These are phyloP conservation scores for Raffaelea ambrosiae DNA, from an alignment of 2,329 filamentous ascomycete genomes.

Conservation along the genomic window DNA sequence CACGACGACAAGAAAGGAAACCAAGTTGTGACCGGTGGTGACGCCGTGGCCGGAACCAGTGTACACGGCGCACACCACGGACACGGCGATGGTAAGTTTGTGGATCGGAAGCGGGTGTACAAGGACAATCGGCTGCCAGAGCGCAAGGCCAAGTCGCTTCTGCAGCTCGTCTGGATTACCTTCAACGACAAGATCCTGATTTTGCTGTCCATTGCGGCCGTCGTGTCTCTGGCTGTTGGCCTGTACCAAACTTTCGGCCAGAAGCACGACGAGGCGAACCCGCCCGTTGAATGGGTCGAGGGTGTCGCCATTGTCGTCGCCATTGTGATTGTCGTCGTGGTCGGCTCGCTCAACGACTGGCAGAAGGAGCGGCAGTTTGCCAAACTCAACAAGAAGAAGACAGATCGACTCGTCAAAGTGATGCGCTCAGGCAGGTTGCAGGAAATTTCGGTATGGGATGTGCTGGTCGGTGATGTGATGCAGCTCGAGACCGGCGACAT, in stretches of 20 bases:
- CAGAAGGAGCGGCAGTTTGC: slow-evolving; percentile 75
- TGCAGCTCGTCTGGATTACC: slow-evolving; percentile 71
- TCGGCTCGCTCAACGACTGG: slow-evolving; percentile 71
- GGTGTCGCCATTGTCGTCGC: slow-evolving; percentile 77
- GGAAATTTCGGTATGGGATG: slow-evolving; percentile 61
- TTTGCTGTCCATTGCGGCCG: slow-evolving; percentile 60
- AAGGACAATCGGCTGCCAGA: slow-evolving; percentile 64
- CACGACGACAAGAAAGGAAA: slow-evolving; percentile 16
- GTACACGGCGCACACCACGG: not conserved
- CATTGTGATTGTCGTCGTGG: slow-evolving; percentile 67
- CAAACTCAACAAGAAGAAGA: slow-evolving; percentile 70
- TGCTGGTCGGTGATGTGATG: slow-evolving; percentile 62
- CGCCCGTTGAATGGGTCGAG: slow-evolving; percentile 69
- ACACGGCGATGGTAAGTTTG: slow-evolving; percentile 26
- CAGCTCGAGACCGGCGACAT: slow-evolving; percentile 69
- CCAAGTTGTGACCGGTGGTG: slow-evolving; percentile 5
- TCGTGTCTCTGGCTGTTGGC: slow-evolving; percentile 65
- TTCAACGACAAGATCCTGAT: slow-evolving; percentile 79
- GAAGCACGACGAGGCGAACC: slow-evolving; percentile 38
- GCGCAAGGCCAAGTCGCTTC: slow-evolving; percentile 65
- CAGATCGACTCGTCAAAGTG: slow-evolving; percentile 64
- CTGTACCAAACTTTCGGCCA: slow-evolving; percentile 66
- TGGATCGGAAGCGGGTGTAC: slow-evolving; percentile 62
- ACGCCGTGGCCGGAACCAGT: slow-evolving; percentile 10
- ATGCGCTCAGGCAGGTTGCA: slow-evolving; percentile 62